These are phyloP conservation scores for Botrytis squamosa DNA, from an alignment of 2,329 filamentous ascomycete genomes.

Conservation along the genomic window DNA sequence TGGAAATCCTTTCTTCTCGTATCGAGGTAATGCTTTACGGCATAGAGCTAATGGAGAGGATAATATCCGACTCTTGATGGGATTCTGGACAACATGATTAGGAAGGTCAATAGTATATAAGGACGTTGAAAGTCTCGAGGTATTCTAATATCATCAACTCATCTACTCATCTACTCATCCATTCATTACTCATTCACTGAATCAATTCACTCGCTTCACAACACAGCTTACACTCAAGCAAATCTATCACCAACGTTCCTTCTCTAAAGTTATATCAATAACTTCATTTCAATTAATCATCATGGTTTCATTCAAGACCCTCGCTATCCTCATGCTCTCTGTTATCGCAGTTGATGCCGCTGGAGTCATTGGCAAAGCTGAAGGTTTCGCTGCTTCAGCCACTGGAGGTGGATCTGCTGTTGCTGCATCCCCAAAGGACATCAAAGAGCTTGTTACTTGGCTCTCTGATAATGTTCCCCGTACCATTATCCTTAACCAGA, in stretches of 20 bases:
- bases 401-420: neutral
- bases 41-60: neutral
- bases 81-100: neutral
- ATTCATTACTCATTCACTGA: neutral
- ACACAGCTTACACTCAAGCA: neutral
- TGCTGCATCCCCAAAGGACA: neutral
- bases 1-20: neutral
- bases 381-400: neutral
- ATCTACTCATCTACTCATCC: neutral
- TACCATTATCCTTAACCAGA: neutral
- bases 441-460: neutral
- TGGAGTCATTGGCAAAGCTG: neutral
- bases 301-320: neutral
- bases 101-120: neutral
- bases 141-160: neutral
- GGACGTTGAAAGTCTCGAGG: neutral
- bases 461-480: neutral
- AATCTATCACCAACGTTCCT: neutral
- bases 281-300: neutral
- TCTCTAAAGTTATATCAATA: neutral
- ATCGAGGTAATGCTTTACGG: neutral
- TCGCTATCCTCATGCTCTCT: neutral
- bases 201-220: neutral
- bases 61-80: neutral
- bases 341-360: neutral